Base-by-base conservation (phyloP, 768 basidiomycete species). In the Boletus rufocinnamomeus region DNA sequence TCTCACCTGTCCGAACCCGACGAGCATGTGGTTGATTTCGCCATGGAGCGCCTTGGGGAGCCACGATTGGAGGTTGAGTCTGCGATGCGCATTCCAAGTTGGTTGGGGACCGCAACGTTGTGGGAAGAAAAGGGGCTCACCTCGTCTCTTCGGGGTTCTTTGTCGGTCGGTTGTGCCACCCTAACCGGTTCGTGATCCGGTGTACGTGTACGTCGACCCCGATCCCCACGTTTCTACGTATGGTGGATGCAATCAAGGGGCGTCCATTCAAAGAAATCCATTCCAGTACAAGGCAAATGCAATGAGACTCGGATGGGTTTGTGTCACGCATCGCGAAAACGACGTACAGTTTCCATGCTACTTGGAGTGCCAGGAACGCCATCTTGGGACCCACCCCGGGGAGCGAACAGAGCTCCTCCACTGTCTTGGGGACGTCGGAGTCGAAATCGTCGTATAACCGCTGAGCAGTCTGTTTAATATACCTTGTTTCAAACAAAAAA, bases 141-240 rank as follows among this genome's bases (percentile, higher is more conserved):
- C 95, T 77, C 0, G 96, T 98, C 66, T 91, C 85, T 67, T 99
- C 96, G 0, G 95, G 91, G 2, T 78, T 89, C 67, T 87, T 91
- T 1, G 95, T 95, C 7, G 84, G 85, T 3, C 82, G 85, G 59
- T 84, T 83, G 72, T 98, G 96, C 96, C 96, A 99, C 41, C 91
- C 87, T 2, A 99, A 73, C 17, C 94, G 80, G 64, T 98, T 95
- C 28, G 95, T 95, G 53, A 99, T 98, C 7, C 96, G 80, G 64
- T 98, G 95, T 8, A 98, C 95, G 71, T 99, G 96, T 0, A 93
- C 90, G 64, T 99, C 96, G 0, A 98, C 96, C 0, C 95, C 96
- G 35, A 98, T 96, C 1, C 96, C 96, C 27, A 82, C 78, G 64
- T 94, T 93, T 47, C 91, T 93, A 19, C 8, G 25, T 21, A 17